phyloP scores from a whole-genome alignment of 495 filamentous ascomycete genomes.

The Cercophora scortea region DNA sequence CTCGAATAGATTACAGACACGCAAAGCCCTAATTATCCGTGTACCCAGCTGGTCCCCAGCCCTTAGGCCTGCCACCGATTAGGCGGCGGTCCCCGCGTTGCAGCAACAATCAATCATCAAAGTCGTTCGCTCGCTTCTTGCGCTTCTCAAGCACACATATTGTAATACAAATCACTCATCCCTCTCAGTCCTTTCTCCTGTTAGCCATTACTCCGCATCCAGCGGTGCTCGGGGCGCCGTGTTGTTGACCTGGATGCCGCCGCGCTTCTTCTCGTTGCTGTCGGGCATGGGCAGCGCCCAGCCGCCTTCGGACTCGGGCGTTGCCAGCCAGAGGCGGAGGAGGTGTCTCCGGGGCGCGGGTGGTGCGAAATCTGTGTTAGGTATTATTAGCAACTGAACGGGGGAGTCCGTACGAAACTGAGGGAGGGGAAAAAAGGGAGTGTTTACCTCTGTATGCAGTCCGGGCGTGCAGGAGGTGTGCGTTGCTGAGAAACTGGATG shows the following conservation, averaged over 20 bases:
- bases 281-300: slow-evolving; percentile 82
- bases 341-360: slow-evolving; percentile 57
- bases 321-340: slow-evolving; percentile 79
- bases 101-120: background rate
- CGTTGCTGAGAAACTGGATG: slow-evolving; percentile 68
- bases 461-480: slow-evolving; percentile 61
- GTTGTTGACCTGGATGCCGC: slow-evolving; percentile 81
- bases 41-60: too few species aligned
- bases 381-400: slow-evolving; percentile 5
- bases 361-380: slow-evolving; percentile 49
- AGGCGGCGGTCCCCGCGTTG: background rate
- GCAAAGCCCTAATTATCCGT: too few species aligned
- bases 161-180: background rate
- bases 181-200: background rate
- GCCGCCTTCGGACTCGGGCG: slow-evolving; percentile 73
- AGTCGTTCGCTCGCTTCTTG: background rate
- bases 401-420: background rate
- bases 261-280: slow-evolving; percentile 72
- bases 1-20: too few species aligned
- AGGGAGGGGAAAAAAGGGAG: background rate
- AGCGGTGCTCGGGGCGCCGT: slow-evolving; percentile 52
- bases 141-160: background rate
- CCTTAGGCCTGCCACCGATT: too few species aligned
- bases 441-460: slow-evolving; percentile 49
- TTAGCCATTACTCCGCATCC: slow-evolving; percentile 58